Percentiles rank a stretch among this genome's conserved stretches.
These are phyloP conservation scores for Mortierella sp. DNA, from an alignment of 371 early-diverging fungal genomes.

Conservation along the genomic window DNA sequence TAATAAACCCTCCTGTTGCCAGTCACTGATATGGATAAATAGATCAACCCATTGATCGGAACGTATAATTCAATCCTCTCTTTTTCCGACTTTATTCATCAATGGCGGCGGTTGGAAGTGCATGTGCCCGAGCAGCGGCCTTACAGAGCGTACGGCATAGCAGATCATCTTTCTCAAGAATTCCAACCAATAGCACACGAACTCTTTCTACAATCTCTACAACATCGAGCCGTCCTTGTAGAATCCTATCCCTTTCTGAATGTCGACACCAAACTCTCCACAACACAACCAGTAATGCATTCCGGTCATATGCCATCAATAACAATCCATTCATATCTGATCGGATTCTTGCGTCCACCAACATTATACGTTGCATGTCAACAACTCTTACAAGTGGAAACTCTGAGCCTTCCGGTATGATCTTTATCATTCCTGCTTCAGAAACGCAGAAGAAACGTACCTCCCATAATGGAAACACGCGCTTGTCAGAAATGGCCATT, in stretches of 20 bases:
- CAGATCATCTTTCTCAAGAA: neutral
- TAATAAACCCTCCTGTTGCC: constrained; percentile 5
- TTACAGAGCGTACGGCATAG: constrained; percentile 1
- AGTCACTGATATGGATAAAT: neutral
- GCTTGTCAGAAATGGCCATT: no score
- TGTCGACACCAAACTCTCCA: neutral
- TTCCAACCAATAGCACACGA: neutral
- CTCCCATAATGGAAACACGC: no score
- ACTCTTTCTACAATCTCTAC: constrained; percentile 9
- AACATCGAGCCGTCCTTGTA: neutral
- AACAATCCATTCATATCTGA: constrained; percentile 22
- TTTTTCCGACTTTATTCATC: constrained; percentile 4
- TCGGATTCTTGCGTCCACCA: neutral
- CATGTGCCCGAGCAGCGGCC: constrained; percentile 30
- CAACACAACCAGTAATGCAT: neutral
- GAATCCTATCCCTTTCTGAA: constrained; percentile 1
- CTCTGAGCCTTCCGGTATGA: neutral
- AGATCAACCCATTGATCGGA: constrained; percentile 8
- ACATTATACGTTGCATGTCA: constrained; percentile 10
- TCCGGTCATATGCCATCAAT: constrained; percentile 16
- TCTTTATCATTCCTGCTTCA: neutral
- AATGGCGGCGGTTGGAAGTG: constrained; percentile 40
- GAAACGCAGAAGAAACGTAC: neutral
- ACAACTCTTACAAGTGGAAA: neutral
- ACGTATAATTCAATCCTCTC: neutral